Evolutionary conservation across 2,329 filamentous ascomycete genomes (phyloP), one percentile per base, ranked within the genome.

Genomic region (Sphaerulina vaccinii): DNA sequence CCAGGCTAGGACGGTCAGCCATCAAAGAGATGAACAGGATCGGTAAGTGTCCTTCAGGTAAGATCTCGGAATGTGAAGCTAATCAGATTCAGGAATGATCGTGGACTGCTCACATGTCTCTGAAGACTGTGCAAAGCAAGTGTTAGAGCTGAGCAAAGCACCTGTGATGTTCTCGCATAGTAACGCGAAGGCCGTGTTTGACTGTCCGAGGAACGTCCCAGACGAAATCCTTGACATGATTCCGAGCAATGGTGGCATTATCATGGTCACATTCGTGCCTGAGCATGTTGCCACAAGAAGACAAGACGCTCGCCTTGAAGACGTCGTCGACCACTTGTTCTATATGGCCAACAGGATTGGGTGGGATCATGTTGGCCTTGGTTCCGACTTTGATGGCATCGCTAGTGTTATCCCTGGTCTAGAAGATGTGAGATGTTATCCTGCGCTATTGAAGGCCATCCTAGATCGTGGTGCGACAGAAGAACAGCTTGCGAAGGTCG

Each of bases 201-300:
- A 29, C 27, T 29, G 27, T 13, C 9, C 27, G 27, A 29, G 27
- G 7, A 29, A 75, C 38, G 72, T 73, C 0, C 71, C 73, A 1
- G 72, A 75, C 43, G 70, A 72, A 43, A 66, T 75, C 2, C 58
- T 75, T 2, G 56, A 63, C 6, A 51, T 55, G 2, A 56, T 75
- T 0, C 67, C 65, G 22, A 52, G 61, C 1, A 75, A 74, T 18
- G 61, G 66, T 1, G 72, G 73, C 0, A 64, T 75, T 5, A 61
- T 75, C 8, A 75, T 75, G 72, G 64, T 69, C 0, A 66, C 67
- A 0, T 73, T 74, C 37, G 62, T 72, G 16, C 68, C 68, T n/a
- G 64, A 68, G 8, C 69, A 69, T 46, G 46, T 70, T 59, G 48
- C 67, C 57, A 56, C 64, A 60, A 52, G 63, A 58, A 16, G 63